A percentile compares a stretch with the other conserved stretches of the same genome.
Conservation (phyloP, 176 grass and related monocot species). For the Elaeis guineensis region DNA sequence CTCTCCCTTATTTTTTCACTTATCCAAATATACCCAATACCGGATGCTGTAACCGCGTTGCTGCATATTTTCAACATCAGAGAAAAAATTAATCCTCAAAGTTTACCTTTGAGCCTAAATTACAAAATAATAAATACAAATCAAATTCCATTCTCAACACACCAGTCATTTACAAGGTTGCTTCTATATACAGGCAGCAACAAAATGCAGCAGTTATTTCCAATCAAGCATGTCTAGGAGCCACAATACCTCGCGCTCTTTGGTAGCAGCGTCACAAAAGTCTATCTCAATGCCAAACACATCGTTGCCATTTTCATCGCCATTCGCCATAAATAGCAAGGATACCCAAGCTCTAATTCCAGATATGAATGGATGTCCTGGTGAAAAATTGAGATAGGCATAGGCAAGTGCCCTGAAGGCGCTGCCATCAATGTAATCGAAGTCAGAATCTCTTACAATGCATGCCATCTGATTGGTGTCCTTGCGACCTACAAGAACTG, state of each 20-base stretch:
- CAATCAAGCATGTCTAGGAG: conserved; percentile 17
- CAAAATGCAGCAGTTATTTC: conserved; percentile 1
- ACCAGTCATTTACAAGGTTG: too few species aligned
- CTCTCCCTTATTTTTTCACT: too few species aligned
- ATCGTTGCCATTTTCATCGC: background rate
- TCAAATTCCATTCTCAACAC: background rate
- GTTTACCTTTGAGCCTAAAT: too few species aligned
- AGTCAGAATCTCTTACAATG: background rate
- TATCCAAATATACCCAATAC: too few species aligned
- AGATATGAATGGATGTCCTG: conserved; percentile 1
- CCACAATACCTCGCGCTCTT: conserved; percentile 10
- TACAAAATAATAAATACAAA: background rate
- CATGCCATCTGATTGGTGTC: conserved; percentile 11
- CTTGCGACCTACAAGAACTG: conserved; percentile 7
- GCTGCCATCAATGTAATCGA: conserved; percentile 3
- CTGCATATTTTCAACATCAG: too few species aligned
- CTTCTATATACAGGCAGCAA: too few species aligned
- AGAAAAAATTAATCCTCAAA: too few species aligned
- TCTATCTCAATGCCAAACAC: conserved; percentile 18
- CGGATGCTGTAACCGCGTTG: too few species aligned
- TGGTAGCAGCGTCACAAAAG: conserved; percentile 7
- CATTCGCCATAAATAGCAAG: conserved; percentile 6
- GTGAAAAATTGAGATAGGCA: conserved; percentile 7
- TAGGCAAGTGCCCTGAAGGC: background rate
- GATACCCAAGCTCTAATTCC: conserved; percentile 9